These are phyloP conservation scores for Wickerhamomyces kurtzmanii DNA, from an alignment of 805 yeast genomes.

Conservation along the genomic window DNA sequence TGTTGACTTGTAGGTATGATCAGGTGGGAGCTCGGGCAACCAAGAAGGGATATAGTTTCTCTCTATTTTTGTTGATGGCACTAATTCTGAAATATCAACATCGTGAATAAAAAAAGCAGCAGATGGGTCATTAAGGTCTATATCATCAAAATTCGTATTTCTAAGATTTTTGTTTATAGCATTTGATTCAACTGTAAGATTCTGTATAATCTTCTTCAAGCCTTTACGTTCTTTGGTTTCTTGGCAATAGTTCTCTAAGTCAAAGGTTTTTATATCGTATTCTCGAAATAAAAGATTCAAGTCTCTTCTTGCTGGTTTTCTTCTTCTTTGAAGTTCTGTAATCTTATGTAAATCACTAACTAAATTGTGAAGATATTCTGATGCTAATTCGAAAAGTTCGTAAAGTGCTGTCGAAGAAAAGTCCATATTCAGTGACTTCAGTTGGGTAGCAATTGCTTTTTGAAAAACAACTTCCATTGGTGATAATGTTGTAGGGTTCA, in stretches of 20 bases:
- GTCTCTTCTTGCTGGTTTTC: constrained; percentile 43
- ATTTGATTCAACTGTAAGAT: too few species aligned
- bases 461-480: constrained; percentile 22
- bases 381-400: constrained; percentile 24
- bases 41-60: constrained; percentile 53
- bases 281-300: constrained; percentile 32
- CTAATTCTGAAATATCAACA: constrained; percentile 40
- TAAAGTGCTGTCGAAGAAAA: constrained; percentile 25
- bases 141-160: constrained; percentile 12
- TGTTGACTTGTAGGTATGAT: constrained; percentile 79
- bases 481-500: too few species aligned
- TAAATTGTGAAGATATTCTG: constrained; percentile 26
- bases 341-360: constrained; percentile 33
- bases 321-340: constrained; percentile 52
- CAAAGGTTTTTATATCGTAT: constrained; percentile 28
- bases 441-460: constrained; percentile 25
- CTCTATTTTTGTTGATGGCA: constrained; percentile 36
- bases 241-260: constrained; percentile 26
- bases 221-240: constrained; percentile 14
- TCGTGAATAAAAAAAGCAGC: constrained; percentile 44
- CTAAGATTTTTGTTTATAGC: constrained; percentile 5
- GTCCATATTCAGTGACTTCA: constrained; percentile 21
- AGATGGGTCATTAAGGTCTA: constrained; percentile 30
- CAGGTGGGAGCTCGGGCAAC: constrained; percentile 89
- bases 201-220: constrained; percentile 4